Conservation (phyloP, 306 rosid genomes). For the Vigna nakashimae region DNA sequence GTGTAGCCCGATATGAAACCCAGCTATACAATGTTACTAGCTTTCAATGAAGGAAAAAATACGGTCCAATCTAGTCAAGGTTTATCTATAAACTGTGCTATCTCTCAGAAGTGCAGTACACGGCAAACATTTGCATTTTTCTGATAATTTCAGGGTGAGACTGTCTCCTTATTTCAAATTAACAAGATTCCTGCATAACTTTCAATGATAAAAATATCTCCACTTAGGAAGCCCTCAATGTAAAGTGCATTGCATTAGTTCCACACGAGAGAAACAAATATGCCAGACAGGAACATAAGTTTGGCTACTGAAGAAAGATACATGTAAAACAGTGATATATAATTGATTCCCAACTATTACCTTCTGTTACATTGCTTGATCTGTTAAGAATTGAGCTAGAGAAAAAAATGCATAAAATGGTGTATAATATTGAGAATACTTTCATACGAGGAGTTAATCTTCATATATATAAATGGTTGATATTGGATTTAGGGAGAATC, state of each 20-base stretch:
- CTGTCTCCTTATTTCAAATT: constrained; percentile 15
- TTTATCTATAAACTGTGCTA: constrained; percentile 31
- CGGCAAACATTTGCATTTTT: constrained; percentile 22
- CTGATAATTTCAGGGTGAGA: constrained; percentile 5
- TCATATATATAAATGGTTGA: neutral
- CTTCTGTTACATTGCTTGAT: constrained; percentile 38
- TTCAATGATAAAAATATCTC: constrained; percentile 27
- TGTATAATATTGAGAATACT: neutral
- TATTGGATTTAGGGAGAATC: constrained; percentile 4
- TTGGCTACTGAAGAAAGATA: constrained; percentile 23
- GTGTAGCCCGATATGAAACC: constrained; percentile 39
- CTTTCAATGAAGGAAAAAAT: constrained; percentile 43
- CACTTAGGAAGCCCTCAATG: constrained; percentile 28
- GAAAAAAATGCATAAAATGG: neutral
- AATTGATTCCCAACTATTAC: constrained; percentile 3
- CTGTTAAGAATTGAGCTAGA: constrained; percentile 3
- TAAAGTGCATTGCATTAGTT: constrained; percentile 27
- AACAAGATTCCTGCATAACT: constrained; percentile 7
- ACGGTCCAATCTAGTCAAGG: constrained; percentile 11
- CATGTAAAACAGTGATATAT: constrained; percentile 5
- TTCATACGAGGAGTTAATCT: neutral
- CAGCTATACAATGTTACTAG: constrained; percentile 46
- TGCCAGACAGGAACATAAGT: constrained; percentile 9
- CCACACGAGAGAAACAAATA: constrained; percentile 7
- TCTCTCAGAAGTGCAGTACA: constrained; percentile 26